These are phyloP conservation scores for Botrytis elliptica DNA, from an alignment of 2,329 filamentous ascomycete genomes.

Conservation along the genomic window DNA sequence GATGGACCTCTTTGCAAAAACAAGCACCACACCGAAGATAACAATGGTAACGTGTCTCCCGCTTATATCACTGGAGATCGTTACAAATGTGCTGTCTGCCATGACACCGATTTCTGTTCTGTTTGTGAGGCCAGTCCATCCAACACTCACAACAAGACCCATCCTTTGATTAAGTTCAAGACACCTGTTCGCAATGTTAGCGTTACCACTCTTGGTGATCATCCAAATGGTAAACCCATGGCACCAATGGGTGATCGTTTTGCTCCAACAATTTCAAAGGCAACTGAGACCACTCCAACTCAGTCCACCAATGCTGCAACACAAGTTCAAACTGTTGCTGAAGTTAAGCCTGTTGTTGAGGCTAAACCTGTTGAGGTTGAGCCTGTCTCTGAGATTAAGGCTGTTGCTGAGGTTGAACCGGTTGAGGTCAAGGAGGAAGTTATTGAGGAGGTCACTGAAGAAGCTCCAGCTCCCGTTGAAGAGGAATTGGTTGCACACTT, in stretches of 20 bases:
- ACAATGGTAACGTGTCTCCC: slow-evolving; percentile 47
- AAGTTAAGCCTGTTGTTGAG: slow-evolving; percentile 63
- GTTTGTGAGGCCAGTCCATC: slow-evolving; percentile 85
- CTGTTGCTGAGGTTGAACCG: slow-evolving; percentile 36
- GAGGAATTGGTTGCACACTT: slow-evolving; percentile 63
- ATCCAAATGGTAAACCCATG: slow-evolving; percentile 63
- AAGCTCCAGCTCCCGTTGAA: slow-evolving; percentile 33
- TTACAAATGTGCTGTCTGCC: slow-evolving; percentile 96
- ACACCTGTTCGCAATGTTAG: slow-evolving; percentile 85
- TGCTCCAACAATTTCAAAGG: slow-evolving; percentile 46
- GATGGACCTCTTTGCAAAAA: slow-evolving; percentile 84
- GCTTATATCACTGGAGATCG: slow-evolving; percentile 82
- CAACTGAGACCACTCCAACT: slow-evolving; percentile 51
- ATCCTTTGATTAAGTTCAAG: slow-evolving; percentile 96
- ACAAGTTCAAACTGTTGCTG: slow-evolving; percentile 70
- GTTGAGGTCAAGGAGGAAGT: neutral
- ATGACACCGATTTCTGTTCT: slow-evolving; percentile 93
- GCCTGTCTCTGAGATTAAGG: slow-evolving; percentile 43
- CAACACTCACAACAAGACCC: slow-evolving; percentile 89
- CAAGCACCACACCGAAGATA: slow-evolving; percentile 28
- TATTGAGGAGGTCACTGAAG: slow-evolving; percentile 37
- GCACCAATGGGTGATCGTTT: slow-evolving; percentile 69
- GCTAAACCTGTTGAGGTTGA: slow-evolving; percentile 39
- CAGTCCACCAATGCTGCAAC: slow-evolving; percentile 53
- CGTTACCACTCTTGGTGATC: slow-evolving; percentile 80